A percentile compares a stretch with the other conserved stretches of the same genome.
Evolutionary conservation across 768 basidiomycete species (phyloP).

Genomic region (Tricholoma sp.): DNA sequence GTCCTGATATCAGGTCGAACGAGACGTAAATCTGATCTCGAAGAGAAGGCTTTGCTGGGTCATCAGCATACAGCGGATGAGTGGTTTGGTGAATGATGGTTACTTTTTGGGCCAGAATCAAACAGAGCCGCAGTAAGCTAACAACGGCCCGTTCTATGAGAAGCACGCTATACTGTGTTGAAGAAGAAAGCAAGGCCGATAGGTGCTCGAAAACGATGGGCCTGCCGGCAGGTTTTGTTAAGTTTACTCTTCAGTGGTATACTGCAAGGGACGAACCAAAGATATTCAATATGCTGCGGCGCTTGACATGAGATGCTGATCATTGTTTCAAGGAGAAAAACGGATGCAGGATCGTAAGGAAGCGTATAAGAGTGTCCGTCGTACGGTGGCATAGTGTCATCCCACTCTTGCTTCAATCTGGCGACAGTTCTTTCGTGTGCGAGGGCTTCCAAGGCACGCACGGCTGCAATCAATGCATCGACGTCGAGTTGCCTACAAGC

Average conservation of each 20-base stretch:
- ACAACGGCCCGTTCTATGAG: conserved; percentile 94
- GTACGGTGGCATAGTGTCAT: conserved; percentile 44
- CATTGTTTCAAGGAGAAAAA: conserved; percentile 94
- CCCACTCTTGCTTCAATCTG: conserved; percentile 61
- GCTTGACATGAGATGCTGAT: conserved; percentile 81
- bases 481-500: conserved; percentile 62
- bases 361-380: conserved; percentile 49
- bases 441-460: conserved; percentile 83
- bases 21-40: conserved; percentile 95
- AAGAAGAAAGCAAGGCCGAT: conserved; percentile 68
- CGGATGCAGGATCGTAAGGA: conserved; percentile 92
- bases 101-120: conserved; percentile 77
- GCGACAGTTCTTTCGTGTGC: conserved; percentile 89
- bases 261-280: conserved; percentile 58
- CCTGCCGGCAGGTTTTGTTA: conserved; percentile 43
- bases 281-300: conserved; percentile 74
- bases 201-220: conserved; percentile 93
- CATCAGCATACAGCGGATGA: conserved; percentile 1
- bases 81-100: conserved; percentile 15
- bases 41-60: conserved; percentile 55
- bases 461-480: conserved; percentile 76
- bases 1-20: conserved; percentile 79
- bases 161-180: conserved; percentile 81
- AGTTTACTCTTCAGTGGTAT: not conserved
- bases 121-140: conserved; percentile 77